These are phyloP conservation scores for Pisolithus tinctorius DNA, from an alignment of 768 basidiomycete species.

Conservation along the genomic window DNA sequence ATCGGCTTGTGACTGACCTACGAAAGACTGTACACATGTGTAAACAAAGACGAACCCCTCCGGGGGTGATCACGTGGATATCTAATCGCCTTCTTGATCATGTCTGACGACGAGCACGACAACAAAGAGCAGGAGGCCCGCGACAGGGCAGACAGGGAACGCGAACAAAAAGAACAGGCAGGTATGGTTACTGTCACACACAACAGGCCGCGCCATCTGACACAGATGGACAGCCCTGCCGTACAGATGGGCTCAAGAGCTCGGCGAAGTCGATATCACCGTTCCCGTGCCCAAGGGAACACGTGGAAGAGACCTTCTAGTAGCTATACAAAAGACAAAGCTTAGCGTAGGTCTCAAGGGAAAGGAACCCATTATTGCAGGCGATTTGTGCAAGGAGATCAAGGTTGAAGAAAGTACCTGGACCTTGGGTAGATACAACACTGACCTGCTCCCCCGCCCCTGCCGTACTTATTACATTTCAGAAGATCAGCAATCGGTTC, in stretches of 20 bases:
- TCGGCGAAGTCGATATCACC: slow-evolving; percentile 78
- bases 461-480: slow-evolving; percentile 5
- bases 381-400: slow-evolving; percentile 88
- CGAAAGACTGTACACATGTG: slow-evolving; percentile 22
- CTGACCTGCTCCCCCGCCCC: neutral
- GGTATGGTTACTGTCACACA: slow-evolving; percentile 44
- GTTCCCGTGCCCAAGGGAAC: slow-evolving; percentile 87
- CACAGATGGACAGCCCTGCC: slow-evolving; percentile 59
- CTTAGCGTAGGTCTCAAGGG: slow-evolving; percentile 83
- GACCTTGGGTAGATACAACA: slow-evolving; percentile 71
- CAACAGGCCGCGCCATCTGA: slow-evolving; percentile 9
- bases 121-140: slow-evolving; percentile 67
- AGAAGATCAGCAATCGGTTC: slow-evolving; percentile 75
- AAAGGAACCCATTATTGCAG: slow-evolving; percentile 77
- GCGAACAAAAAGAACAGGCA: slow-evolving; percentile 77
- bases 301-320: slow-evolving; percentile 63
- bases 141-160: slow-evolving; percentile 61
- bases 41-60: slow-evolving; percentile 20
- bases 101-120: slow-evolving; percentile 56
- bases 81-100: slow-evolving; percentile 21
- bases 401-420: slow-evolving; percentile 96
- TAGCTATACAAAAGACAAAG: slow-evolving; percentile 75
- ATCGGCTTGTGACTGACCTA: slow-evolving; percentile 14
- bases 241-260: slow-evolving; percentile 86
- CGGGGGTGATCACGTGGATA: slow-evolving; percentile 20